Conservation (phyloP, 352 stramenopile species). For the Pythium aquatile region DNA sequence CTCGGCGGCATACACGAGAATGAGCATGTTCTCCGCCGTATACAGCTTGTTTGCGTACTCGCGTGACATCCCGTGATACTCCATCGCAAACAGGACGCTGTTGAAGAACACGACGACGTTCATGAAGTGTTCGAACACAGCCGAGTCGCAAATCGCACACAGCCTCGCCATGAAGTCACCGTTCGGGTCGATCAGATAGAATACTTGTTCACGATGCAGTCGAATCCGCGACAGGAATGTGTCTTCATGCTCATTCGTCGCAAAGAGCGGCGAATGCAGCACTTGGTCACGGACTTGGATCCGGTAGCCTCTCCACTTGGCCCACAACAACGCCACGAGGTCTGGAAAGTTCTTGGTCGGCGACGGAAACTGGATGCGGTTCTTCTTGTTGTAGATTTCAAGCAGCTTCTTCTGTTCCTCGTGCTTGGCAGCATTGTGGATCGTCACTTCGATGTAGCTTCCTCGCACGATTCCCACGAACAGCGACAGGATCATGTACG, state of each 20-base stretch:
- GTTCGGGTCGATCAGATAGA: conserved; percentile 57
- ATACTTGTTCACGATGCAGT: conserved; percentile 57
- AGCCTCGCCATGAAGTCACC: conserved; percentile 53
- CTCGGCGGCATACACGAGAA: conserved; percentile 67
- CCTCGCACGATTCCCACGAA: conserved; percentile 83
- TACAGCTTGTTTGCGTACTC: conserved; percentile 61
- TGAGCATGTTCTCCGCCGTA: conserved; percentile 62
- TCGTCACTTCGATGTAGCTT: conserved; percentile 70
- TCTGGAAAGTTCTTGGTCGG: conserved; percentile 62
- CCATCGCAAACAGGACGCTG: conserved; percentile 69
- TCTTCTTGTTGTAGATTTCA: conserved; percentile 48
- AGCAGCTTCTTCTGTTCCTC: conserved; percentile 31
- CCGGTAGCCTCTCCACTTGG: conserved; percentile 40
- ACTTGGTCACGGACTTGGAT: conserved; percentile 30
- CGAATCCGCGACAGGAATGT: conserved; percentile 59
- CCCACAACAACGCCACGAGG: conserved; percentile 41
- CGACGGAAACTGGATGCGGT: conserved; percentile 52
- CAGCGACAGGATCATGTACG: conserved; percentile 81
- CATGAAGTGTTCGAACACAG: conserved; percentile 75
- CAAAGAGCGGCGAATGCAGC: conserved; percentile 55
- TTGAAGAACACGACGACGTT: conserved; percentile 76
- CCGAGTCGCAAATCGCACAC: conserved; percentile 44
- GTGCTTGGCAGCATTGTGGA: conserved; percentile 34
- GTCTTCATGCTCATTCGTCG: conserved; percentile 44
- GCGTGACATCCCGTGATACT: conserved; percentile 69